Evolutionary conservation across 176 grass and related monocot genomes (phyloP), one percentile per base, ranked within the genome.

Genomic region (Triticum dicoccoides): DNA sequence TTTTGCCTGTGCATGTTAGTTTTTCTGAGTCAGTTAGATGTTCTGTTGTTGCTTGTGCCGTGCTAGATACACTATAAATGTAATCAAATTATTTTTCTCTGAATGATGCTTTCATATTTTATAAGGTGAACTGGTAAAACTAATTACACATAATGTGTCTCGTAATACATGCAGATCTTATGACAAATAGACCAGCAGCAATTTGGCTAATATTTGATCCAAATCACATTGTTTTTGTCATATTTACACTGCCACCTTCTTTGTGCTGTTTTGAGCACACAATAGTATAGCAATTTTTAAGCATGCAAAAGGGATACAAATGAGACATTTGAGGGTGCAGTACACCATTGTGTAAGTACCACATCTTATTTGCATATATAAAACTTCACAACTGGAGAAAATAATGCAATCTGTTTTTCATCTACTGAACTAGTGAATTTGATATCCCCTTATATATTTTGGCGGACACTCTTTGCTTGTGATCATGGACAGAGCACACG

Each of bases 1-100:
- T 84, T 84, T 52, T 52, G 49, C 49, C 45, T 67, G 24, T 68
- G 77, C 93, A 95, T 86, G 93, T 92, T 80, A 44, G 86, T 85
- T 52, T 91, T 87, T 66, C 32, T 65, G 24, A 47, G 80, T 68
- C 30, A 69, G 4, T 15, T 77, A 54, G 35, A 39, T 89, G 51
- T 33, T 54, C 20, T 76, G 35, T 69, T 80, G 17, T 49, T 49
- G 45, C 45, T n/a, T 80, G 5, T 37, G 15, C n/a, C 17, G 41
- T 45, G 25, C 30, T 63, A 66, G 51, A 37, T 63, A 72, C 21
- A 23, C 37, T 69, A 8, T 79, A 29, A 14, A 81, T 37, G 35
- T 21, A 37, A 91, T 23, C n/a, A 33, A 8, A 5, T 11, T 17
- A 66, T 76, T 58, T 74, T 18, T 68, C 56, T 87, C 21, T 78